Base-by-base conservation (phyloP, 1,284 basidiomycete species). In the Ceratobasidium papillatum region DNA sequence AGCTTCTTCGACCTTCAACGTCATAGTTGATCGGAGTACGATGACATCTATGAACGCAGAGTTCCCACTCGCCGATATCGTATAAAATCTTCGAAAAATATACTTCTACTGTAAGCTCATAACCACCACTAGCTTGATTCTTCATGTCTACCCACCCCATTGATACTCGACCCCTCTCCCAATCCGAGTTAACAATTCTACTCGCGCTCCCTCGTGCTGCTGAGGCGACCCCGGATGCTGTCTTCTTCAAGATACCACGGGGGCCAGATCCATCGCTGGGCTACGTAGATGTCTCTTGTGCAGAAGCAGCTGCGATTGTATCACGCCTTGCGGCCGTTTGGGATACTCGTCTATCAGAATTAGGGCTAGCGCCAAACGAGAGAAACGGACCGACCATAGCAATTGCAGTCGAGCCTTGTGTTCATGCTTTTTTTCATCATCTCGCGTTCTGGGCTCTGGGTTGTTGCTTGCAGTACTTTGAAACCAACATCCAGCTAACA, bases 371-470 rank as follows among this genome's bases (percentile, higher is more conserved):
- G 8, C 65, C 34, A 7, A 27, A 2, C 22, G 51, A 27, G 22
- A 25, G 49, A 7, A 27, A 3, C 3, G 25, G 49, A 2, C 49
- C 22, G 19, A 41, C 11, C 14, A 27, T 56, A 8, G 65, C 25
- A 1, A 52, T 68, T n/a, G 65, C 38, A 14, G 36, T 45, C 17
- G 22, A 54, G 47, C 54, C 68, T n/a, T 12, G 32, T 30, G 52
- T 59, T 7, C 34, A 71, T 41, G 27, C 38, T 0, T 36, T 71
- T 25, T 71, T 71, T 36, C 68, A 71, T 19, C 52, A 27, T 14
- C n/a, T 71, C 3, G 68, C 68, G 19, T 59, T 71, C 32, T 71
- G 68, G 68, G 68, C 68, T 1, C 14, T 71, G 9, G 68, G 68
- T 22, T 71, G 41, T 9, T 43, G 51, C 19, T 36, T 71, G 8